Conservation (phyloP, 163 green algal species). For the Volvox carteri region DNA sequence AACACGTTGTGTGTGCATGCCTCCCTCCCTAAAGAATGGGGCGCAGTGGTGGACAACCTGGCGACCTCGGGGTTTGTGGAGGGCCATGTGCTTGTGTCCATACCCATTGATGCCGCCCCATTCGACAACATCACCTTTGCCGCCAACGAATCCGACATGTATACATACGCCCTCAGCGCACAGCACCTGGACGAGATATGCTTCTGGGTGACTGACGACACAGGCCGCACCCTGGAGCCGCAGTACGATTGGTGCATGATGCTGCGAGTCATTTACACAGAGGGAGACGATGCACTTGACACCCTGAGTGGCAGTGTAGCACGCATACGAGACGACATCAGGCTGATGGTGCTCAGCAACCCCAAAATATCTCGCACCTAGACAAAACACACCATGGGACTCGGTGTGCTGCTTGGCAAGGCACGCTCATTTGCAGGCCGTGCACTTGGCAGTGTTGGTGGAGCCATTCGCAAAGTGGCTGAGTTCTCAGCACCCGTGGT, state of each 20-base stretch:
- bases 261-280: background rate
- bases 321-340: constrained; percentile 6
- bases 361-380: constrained; percentile 45
- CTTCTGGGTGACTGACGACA: constrained; percentile 42
- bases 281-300: constrained; percentile 5
- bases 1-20: background rate
- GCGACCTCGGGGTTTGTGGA: constrained; percentile 3
- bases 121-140: constrained; percentile 21
- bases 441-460: constrained; percentile 12
- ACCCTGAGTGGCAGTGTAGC: background rate
- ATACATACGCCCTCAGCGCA: background rate
- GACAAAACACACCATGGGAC: constrained; percentile 40
- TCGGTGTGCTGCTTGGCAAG: constrained; percentile 27
- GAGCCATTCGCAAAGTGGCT: constrained; percentile 6
- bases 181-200: constrained; percentile 33
- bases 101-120: constrained; percentile 14
- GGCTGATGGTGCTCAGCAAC: constrained; percentile 31
- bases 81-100: constrained; percentile 25
- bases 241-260: constrained; percentile 39
- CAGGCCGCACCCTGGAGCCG: constrained; percentile 1
- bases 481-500: constrained; percentile 27
- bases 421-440: constrained; percentile 4
- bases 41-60: constrained; percentile 27
- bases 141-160: constrained; percentile 17
- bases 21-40: background rate